Base-by-base conservation (phyloP, 228 moss, liverwort and hornwort genomes). In the Sphagnum magellanicum region DNA sequence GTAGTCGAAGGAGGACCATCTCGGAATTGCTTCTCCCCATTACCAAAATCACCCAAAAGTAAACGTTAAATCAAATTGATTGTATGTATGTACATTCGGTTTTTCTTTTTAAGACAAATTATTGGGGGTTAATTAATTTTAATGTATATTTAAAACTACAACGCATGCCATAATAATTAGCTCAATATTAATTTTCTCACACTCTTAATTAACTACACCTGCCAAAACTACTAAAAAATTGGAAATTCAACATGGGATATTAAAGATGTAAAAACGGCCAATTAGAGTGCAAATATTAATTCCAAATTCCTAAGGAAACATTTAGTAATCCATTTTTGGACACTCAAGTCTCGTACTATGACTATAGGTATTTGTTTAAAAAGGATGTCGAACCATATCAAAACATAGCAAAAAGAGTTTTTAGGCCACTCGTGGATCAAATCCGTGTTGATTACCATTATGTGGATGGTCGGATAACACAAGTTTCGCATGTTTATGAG, bases 391-490 rank as follows among this genome's bases (percentile, higher is more conserved):
- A 74, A 63, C 81, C 84, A 61, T 73, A 79, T 16, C 51, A 83
- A 9, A 85, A 85, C 68, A 63, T 88, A 5, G 71, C 76, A 1
- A 88, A 88, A 70, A 63, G 5, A 52, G 78, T 85, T 48, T 86
- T 81, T 55, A 74, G 6, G 66, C 16, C 82, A 50, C 68, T 68
- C 4, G 6, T 51, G 9, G 77, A 76, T 3, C 74, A 90, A 67
- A 82, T 90, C 48, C 69, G 88, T 73, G 75, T 88, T 15, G 86
- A 88, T 64, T 92, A 86, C 52, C 90, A 88, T 74, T 90, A 86
- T 61, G 76, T 79, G 11, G 66, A 81, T 63, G 92, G 92, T 0
- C 88, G 83, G 11, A 50, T 90, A 50, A 88, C 88, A 5, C 79
- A 80, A 47, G 82, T 81, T 50, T 81, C 90, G 11, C 78, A 88